Conservation (phyloP, 176 grass and related monocot genomes). For the Lolium multiflorum region DNA sequence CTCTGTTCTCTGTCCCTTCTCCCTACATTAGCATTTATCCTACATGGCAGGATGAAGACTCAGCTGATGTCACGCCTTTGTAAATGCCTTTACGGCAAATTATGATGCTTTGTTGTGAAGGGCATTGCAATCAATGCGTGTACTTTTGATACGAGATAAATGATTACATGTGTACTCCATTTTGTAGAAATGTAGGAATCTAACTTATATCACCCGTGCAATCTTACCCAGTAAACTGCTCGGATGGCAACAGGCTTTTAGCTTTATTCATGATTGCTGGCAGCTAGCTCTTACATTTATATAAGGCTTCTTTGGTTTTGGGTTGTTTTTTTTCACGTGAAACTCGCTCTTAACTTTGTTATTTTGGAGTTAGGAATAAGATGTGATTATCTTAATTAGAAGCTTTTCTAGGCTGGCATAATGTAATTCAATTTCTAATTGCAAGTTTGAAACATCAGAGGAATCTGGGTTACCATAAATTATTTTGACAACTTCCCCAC, state of each 20-base stretch:
- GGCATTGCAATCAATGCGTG: not conserved
- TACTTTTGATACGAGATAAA: not conserved
- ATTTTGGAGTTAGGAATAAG: not conserved
- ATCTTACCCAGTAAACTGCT: not conserved
- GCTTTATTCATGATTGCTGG: too few species aligned
- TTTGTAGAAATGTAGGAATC: not conserved
- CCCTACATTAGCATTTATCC: not conserved
- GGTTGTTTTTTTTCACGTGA: too few species aligned
- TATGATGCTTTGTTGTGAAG: constrained; percentile 13
- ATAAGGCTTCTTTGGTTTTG: too few species aligned
- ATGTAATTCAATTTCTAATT: not conserved
- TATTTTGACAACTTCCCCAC: constrained; percentile 3
- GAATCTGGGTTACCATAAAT: not conserved
- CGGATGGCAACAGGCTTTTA: not conserved
- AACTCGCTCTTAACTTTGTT: not conserved
- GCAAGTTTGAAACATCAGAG: not conserved
- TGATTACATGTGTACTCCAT: not conserved
- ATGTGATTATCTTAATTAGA: constrained; percentile 17
- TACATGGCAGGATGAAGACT: not conserved
- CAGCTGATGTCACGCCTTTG: not conserved
- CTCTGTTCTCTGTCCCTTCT: not conserved
- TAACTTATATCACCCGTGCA: not conserved
- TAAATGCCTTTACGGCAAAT: not conserved
- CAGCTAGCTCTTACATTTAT: too few species aligned
- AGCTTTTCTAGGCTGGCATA: constrained; percentile 10